These are phyloP conservation scores for Trametes maxima DNA, from an alignment of 768 basidiomycete species.

Conservation along the genomic window DNA sequence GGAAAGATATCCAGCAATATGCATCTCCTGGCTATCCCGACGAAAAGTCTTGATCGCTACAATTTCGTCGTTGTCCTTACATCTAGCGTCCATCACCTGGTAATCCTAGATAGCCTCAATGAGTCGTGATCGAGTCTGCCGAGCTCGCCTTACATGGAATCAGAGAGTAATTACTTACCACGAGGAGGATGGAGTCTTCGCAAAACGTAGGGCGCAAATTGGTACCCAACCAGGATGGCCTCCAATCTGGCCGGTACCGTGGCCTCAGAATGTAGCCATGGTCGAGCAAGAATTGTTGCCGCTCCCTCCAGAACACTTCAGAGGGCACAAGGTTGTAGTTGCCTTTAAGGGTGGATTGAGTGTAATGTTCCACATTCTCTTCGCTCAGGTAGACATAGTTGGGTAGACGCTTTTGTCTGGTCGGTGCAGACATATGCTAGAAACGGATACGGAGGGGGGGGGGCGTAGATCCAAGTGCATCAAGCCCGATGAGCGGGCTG, in stretches of 20 bases:
- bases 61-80: neutral
- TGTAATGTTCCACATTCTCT: constrained; percentile 1
- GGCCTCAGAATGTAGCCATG: constrained; percentile 18
- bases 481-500: neutral
- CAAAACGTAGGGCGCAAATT: constrained; percentile 6
- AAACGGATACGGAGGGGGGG: neutral
- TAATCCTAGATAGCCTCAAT: too few relatives aligned
- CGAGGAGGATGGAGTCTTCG: constrained; percentile 26
- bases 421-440: neutral
- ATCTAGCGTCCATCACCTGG: constrained; percentile 23
- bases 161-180: too few relatives aligned
- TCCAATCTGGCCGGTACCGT: constrained; percentile 22
- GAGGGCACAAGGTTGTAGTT: neutral
- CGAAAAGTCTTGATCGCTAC: constrained; percentile 22
- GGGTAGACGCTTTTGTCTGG: neutral
- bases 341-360: neutral
- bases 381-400: neutral
- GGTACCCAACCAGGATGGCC: constrained; percentile 26
- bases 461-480: neutral
- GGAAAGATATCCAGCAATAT: constrained; percentile 8
- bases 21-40: constrained; percentile 11
- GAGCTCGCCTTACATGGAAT: too few relatives aligned
- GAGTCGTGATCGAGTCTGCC: too few relatives aligned
- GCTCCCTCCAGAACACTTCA: constrained; percentile 21
- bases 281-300: constrained; percentile 5